These are phyloP conservation scores for Cryphonectria japonica DNA, from an alignment of 2,329 filamentous ascomycete genomes.

Conservation along the genomic window DNA sequence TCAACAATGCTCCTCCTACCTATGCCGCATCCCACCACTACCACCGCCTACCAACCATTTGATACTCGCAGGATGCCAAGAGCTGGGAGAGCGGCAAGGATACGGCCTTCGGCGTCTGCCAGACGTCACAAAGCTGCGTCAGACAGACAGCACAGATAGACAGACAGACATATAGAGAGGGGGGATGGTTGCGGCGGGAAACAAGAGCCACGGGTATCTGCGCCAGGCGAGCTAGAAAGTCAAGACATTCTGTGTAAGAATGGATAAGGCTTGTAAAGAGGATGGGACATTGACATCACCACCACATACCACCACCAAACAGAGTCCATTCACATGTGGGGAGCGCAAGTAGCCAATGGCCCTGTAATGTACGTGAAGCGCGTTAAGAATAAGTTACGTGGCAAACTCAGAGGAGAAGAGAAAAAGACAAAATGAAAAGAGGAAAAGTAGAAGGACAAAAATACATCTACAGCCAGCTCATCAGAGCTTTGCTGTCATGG, in stretches of 20 bases:
- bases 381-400: background rate
- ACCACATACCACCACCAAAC: background rate
- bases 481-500: background rate
- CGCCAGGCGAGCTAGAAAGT: background rate
- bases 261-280: background rate
- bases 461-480: background rate
- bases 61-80: background rate
- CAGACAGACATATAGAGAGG: too few species aligned
- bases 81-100: background rate
- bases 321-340: background rate
- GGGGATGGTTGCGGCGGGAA: background rate
- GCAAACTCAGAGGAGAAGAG: background rate
- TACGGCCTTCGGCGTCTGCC: background rate
- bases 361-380: background rate
- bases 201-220: background rate
- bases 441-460: background rate
- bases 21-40: background rate
- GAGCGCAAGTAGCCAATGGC: background rate
- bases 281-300: background rate
- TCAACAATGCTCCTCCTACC: slow-evolving; percentile 2
- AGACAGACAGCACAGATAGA: too few species aligned
- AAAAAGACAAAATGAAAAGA: too few species aligned
- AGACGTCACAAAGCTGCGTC: too few species aligned
- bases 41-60: background rate
- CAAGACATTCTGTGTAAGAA: background rate